Evolutionary conservation across 495 filamentous ascomycete species (phyloP), one percentile per base, ranked within the genome.

Genomic region (Talaromyces ruber): DNA sequence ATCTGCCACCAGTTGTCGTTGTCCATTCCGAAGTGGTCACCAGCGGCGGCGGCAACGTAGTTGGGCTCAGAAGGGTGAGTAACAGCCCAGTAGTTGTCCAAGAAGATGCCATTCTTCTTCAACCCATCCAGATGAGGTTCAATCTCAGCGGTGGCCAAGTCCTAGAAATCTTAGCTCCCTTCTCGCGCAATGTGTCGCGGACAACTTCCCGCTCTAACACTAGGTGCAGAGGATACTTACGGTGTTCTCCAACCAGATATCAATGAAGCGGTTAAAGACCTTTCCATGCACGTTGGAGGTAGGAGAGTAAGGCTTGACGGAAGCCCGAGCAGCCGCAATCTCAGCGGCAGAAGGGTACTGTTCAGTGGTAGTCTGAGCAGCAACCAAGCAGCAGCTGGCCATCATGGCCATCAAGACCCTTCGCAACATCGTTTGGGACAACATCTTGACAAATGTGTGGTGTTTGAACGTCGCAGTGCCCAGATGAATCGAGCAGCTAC

Each of bases 61-160:
- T 92, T 92, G 3, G 86, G 86, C 72, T 90, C 76, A n/a, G 86
- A 88, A 4, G 87, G 87, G 64, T 89, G 87, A 28, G 86, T 86
- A 43, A 82, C 64, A 6, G 76, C 83, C 58, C 75, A 84, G 76
- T 84, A 87, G 76, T 89, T 88, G 63, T 79, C 81, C 32, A 91
- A 73, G 2, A 78, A 76, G 50, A 91, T 86, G 43, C 87, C 88
- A 65, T 84, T 78, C 45, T 70, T 76, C 29, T 85, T 84, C 29
- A 90, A 70, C 71, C 74, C 87, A 29, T 68, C 60, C 39, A 86
- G 74, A 63, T 81, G 80, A 39, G 78, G 69, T 63, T 87, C 82
- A 11, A 66, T 53, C 7, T 67, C 72, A 50, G 82, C 78, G 64
- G 81, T 79, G 16, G 72, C 72, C 57, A 75, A 87, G 70, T 87